Evolutionary conservation across 2,329 filamentous ascomycete genomes (phyloP).

Genomic region (Atkinsonella texensis): DNA sequence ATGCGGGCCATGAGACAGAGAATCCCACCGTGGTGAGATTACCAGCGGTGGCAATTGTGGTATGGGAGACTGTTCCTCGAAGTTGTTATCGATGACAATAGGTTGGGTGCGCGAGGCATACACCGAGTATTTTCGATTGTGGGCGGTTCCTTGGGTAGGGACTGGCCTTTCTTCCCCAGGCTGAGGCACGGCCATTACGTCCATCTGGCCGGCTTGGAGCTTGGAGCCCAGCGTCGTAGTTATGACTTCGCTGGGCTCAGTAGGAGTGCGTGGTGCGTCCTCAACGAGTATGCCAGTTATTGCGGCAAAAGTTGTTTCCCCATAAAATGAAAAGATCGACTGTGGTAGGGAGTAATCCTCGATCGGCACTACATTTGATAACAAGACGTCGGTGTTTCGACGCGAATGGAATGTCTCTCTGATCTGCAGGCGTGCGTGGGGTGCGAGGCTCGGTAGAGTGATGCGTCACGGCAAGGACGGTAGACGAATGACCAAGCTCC

Average conservation of each 20-base stretch:
- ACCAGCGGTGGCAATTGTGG: slow-evolving; percentile 23
- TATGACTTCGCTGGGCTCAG: slow-evolving; percentile 8
- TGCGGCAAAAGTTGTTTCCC: neutral
- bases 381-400: no score
- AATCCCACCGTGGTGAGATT: slow-evolving; percentile 34
- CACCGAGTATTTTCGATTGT: slow-evolving; percentile 12
- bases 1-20: slow-evolving; percentile 18
- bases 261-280: neutral
- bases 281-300: neutral
- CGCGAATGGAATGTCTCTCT: no score
- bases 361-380: no score
- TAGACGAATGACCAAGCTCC: no score
- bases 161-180: slow-evolving; percentile 7
- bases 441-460: no score
- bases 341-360: no score
- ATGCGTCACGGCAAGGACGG: no score
- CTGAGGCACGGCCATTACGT: slow-evolving; percentile 11
- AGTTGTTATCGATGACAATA: slow-evolving; percentile 2
- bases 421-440: no score
- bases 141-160: slow-evolving; percentile 7
- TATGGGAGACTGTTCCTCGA: slow-evolving; percentile 5
- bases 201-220: slow-evolving; percentile 11
- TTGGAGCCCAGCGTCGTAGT: slow-evolving; percentile 11
- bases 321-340: neutral
- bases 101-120: slow-evolving; percentile 14